Evolutionary conservation across 106 monocot species (phyloP).

Genomic region (Triglochin maritima): DNA sequence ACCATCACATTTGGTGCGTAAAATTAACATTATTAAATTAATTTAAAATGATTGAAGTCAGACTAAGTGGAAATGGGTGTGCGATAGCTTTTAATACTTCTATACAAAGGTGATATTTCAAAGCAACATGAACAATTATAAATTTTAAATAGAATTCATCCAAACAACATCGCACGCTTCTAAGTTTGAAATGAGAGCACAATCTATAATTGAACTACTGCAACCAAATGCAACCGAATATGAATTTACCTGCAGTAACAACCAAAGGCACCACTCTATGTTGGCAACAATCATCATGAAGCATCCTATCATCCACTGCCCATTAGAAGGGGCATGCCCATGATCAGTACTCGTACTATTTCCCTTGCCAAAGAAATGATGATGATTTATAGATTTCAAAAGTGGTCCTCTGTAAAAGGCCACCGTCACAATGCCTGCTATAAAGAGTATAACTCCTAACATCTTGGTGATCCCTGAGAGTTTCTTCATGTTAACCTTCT

Average conservation of each 20-base stretch:
- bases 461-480: conserved; percentile 34
- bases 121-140: no score
- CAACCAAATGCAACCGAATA: conserved; percentile 12
- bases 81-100: no score
- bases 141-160: no score
- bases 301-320: conserved; percentile 11
- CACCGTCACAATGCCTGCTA: conserved; percentile 27
- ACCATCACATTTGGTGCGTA: no score
- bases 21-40: no score
- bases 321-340: background rate
- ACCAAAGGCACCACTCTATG: conserved; percentile 15
- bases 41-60: no score
- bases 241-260: conserved; percentile 16
- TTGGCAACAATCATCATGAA: conserved; percentile 17
- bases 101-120: no score
- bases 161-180: no score
- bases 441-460: conserved; percentile 31
- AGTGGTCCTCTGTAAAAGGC: conserved; percentile 38
- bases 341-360: background rate
- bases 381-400: conserved; percentile 13
- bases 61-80: no score
- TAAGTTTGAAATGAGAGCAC: no score
- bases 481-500: conserved; percentile 33
- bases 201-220: background rate
- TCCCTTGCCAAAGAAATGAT: conserved; percentile 5